A percentile compares a stretch with the other conserved stretches of the same genome.
Evolutionary conservation across 2,329 filamentous ascomycete species (phyloP).

Genomic region (Zymoseptoria crescenta): DNA sequence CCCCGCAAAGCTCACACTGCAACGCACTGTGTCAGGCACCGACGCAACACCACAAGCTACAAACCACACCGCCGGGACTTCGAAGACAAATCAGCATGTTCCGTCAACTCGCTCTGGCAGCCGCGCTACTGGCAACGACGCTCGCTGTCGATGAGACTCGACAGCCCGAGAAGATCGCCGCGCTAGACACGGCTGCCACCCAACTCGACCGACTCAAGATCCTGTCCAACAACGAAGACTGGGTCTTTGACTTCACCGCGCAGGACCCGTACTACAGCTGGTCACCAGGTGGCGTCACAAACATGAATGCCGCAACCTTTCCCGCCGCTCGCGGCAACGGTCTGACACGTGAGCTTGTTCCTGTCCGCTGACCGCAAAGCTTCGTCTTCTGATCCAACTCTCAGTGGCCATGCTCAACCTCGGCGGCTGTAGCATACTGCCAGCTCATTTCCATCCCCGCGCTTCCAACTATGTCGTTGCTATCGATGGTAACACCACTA

Average conservation of each 20-base stretch:
- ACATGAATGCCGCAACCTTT: conserved; percentile 46
- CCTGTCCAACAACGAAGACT: conserved; percentile 36
- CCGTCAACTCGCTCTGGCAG: conserved; percentile 7
- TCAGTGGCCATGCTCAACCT: conserved; percentile 34
- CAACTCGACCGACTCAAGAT: conserved; percentile 39
- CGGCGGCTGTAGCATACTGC: conserved; percentile 46
- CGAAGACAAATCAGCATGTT: conserved; percentile 13
- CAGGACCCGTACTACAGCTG: conserved; percentile 36
- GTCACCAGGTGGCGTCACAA: conserved; percentile 42
- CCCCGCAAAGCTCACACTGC: not conserved
- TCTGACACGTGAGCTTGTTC: conserved; percentile 36
- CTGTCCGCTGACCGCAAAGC: not conserved
- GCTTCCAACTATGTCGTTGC: conserved; percentile 45
- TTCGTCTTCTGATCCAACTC: conserved; percentile 3
- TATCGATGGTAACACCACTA: conserved; percentile 42
- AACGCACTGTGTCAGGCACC: conserved; percentile 3
- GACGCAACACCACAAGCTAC: conserved; percentile 4
- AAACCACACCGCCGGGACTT: conserved; percentile 4
- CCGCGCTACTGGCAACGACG: conserved; percentile 16
- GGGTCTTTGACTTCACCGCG: conserved; percentile 43
- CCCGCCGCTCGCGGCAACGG: conserved; percentile 41
- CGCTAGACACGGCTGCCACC: conserved; percentile 36
- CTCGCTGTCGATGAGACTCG: conserved; percentile 34
- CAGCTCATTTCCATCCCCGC: conserved; percentile 44
- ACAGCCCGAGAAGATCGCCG: conserved; percentile 34